phyloP scores from a whole-genome alignment of 192 early-diverging fungal species.

The Podila horticola region DNA sequence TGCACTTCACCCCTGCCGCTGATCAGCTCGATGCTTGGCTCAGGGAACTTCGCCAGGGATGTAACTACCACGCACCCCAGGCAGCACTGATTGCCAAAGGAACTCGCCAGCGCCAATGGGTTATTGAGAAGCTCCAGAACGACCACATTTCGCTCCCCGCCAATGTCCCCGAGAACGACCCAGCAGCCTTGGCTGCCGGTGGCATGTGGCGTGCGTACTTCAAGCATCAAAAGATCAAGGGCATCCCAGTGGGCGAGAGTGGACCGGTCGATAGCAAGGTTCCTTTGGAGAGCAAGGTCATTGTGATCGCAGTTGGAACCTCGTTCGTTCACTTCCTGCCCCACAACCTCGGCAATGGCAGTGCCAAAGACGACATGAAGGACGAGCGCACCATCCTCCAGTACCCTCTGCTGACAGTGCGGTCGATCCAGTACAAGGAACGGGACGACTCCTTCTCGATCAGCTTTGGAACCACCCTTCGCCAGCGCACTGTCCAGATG shows the following conservation, averaged over 20 bases:
- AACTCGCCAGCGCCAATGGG: slow-evolving; percentile 46
- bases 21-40: slow-evolving; percentile 42
- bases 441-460: slow-evolving; percentile 37
- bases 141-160: slow-evolving; percentile 37
- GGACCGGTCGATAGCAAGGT: slow-evolving; percentile 26
- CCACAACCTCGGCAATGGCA: slow-evolving; percentile 45
- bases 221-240: slow-evolving; percentile 41
- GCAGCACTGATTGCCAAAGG: slow-evolving; percentile 48
- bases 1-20: slow-evolving; percentile 43
- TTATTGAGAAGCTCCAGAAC: slow-evolving; percentile 34
- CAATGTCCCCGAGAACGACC: slow-evolving; percentile 41
- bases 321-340: slow-evolving; percentile 29
- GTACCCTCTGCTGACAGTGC: slow-evolving; percentile 37
- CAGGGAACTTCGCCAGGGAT: slow-evolving; percentile 36
- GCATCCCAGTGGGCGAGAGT: slow-evolving; percentile 19
- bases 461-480: slow-evolving; percentile 39
- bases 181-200: slow-evolving; percentile 37
- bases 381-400: slow-evolving; percentile 42
- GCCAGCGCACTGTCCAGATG: slow-evolving; percentile 42
- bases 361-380: slow-evolving; percentile 48
- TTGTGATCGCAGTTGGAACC: slow-evolving; percentile 33
- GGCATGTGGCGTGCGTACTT: slow-evolving; percentile 49
- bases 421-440: slow-evolving; percentile 43
- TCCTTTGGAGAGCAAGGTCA: slow-evolving; percentile 28
- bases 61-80: slow-evolving; percentile 44